Percentiles rank a stretch among this genome's conserved stretches.
These are phyloP conservation scores for Colletotrichum karsti DNA, from an alignment of 2,329 filamentous ascomycete species.

Conservation along the genomic window DNA sequence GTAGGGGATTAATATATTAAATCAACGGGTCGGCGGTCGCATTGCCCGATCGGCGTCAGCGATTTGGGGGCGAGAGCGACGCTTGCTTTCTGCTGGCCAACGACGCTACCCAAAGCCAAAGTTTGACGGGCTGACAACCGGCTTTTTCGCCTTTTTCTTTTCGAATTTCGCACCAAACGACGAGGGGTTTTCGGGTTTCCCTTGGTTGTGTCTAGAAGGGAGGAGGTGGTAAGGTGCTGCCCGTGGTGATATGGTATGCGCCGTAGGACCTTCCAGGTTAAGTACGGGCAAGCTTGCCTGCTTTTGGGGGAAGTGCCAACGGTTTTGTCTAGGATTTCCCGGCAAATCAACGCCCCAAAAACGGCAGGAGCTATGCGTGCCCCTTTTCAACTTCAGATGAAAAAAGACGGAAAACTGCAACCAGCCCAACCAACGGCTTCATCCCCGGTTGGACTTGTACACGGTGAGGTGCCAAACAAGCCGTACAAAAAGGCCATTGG, in stretches of 20 bases:
- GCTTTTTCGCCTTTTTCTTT: conserved; percentile 3
- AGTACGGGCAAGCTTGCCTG: not conserved
- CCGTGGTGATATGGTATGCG: not conserved
- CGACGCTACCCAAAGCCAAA: conserved; percentile 13
- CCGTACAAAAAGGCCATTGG: not conserved
- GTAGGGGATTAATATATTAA: conserved; percentile 26
- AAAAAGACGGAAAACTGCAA: not conserved
- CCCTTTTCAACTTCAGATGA: conserved; percentile 8
- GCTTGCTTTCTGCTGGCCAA: conserved; percentile 20
- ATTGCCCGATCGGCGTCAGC: conserved; percentile 18
- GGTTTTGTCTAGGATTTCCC: conserved; percentile 23
- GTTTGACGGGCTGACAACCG: conserved; percentile 3
- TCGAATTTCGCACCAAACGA: not conserved
- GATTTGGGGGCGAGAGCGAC: conserved; percentile 13
- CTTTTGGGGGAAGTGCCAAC: conserved; percentile 9
- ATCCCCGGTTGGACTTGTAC: not conserved
- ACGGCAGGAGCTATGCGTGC: not conserved
- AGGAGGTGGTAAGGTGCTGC: not conserved
- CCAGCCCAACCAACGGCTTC: not conserved
- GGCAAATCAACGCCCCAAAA: not conserved
- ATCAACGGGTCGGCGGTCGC: conserved; percentile 21
- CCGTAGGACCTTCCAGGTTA: not conserved
- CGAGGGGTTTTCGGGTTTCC: conserved; percentile 12
- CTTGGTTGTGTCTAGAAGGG: not conserved
- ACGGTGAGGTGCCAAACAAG: not conserved